These are phyloP conservation scores for Rhodomyrtus tomentosa DNA, from an alignment of 345 rosid genomes.

Conservation along the genomic window DNA sequence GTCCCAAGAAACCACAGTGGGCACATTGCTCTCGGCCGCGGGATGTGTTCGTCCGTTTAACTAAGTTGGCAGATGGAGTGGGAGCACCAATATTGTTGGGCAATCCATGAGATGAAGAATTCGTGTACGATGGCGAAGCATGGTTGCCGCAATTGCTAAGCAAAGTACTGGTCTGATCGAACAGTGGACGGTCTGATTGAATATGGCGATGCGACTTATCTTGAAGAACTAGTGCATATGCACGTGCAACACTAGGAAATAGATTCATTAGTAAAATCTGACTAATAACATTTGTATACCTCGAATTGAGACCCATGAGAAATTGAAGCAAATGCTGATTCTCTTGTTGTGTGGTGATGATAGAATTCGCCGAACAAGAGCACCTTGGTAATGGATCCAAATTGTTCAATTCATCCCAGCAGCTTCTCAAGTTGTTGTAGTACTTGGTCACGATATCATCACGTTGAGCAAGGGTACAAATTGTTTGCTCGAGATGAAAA, in stretches of 20 bases:
- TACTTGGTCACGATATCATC: neutral
- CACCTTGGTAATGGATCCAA: neutral
- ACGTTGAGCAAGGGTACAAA: neutral
- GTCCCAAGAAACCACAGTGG: neutral
- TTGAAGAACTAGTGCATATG: neutral
- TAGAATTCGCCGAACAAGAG: neutral
- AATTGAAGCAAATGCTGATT: neutral
- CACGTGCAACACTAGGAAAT: neutral
- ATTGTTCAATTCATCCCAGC: neutral
- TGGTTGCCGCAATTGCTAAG: neutral
- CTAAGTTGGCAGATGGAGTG: neutral
- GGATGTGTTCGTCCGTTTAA: neutral
- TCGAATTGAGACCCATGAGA: neutral
- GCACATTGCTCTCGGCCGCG: rapidly evolving
- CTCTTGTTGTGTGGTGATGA: neutral
- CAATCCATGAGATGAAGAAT: rapidly evolving
- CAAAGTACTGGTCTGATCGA: neutral
- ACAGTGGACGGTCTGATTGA: rapidly evolving
- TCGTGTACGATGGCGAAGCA: neutral
- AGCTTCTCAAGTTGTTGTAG: neutral
- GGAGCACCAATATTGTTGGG: neutral
- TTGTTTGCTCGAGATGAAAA: neutral
- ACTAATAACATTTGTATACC: neutral
- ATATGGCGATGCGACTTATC: neutral
- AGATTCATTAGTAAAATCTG: neutral